phyloP scores from a whole-genome alignment of 257 asterid species.

The Solanum clarkiae region DNA sequence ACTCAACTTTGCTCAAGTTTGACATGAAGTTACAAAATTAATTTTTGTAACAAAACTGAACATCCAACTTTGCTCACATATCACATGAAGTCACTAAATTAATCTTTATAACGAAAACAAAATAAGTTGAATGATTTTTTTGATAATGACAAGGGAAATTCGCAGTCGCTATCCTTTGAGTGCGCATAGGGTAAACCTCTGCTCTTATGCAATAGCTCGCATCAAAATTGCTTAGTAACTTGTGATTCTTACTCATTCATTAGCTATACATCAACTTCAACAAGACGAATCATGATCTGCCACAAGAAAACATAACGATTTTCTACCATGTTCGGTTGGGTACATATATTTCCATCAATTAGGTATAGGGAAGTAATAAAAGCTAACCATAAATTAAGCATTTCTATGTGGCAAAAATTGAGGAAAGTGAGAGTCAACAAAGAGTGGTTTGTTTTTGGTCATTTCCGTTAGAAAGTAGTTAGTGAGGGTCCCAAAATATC shows the following conservation, averaged over 20 bases:
- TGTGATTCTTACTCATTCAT: not conserved
- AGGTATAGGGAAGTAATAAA: not conserved
- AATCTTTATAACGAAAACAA: not conserved
- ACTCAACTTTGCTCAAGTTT: too few species aligned
- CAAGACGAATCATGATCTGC: not conserved
- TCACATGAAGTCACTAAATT: not conserved
- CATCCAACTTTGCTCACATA: too few species aligned
- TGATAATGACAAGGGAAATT: too few species aligned
- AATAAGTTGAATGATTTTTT: too few species aligned
- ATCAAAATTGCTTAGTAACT: too few species aligned
- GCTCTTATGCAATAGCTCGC: too few species aligned
- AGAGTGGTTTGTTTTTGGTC: not conserved
- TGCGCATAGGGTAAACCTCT: too few species aligned
- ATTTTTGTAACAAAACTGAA: too few species aligned
- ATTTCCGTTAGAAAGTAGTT: not conserved
- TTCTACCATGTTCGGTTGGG: not conserved
- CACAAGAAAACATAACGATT: not conserved
- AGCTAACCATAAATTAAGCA: not conserved
- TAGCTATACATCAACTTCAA: not conserved
- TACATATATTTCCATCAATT: not conserved
- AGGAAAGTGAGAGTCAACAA: not conserved
- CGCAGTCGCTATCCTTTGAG: too few species aligned
- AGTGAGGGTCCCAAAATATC: not conserved
- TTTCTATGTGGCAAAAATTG: not conserved
- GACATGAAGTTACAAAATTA: too few species aligned